These are phyloP conservation scores for Suillus decipiens DNA, from an alignment of 768 basidiomycete species.

Conservation along the genomic window DNA sequence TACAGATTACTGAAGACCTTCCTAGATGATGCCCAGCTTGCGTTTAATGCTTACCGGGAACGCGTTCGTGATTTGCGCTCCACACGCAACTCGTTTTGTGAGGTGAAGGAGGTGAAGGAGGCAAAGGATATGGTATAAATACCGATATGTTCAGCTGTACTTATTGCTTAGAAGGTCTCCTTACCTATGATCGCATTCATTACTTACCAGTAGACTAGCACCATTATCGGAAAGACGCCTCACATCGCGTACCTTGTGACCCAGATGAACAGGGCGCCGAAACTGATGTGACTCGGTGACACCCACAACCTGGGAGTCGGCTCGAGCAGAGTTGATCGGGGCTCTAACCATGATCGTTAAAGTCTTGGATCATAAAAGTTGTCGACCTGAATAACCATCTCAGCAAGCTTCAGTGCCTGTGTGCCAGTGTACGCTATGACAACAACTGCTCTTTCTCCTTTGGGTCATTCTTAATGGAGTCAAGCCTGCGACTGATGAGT, in stretches of 20 bases:
- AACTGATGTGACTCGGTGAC: too few relatives aligned
- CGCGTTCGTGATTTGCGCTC: background rate
- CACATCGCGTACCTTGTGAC: slow-evolving; percentile 57
- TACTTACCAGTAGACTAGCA: too few relatives aligned
- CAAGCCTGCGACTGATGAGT: slow-evolving; percentile 23
- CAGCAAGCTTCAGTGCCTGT: slow-evolving; percentile 25
- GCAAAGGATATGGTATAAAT: background rate
- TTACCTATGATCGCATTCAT: background rate
- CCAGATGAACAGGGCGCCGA: slow-evolving; percentile 8
- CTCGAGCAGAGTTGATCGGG: too few relatives aligned
- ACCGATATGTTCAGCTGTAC: background rate
- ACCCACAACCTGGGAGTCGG: too few relatives aligned
- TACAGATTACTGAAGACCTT: slow-evolving; percentile 10
- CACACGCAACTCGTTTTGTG: background rate
- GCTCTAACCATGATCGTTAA: too few relatives aligned
- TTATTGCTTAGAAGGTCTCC: background rate
- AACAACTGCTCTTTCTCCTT: slow-evolving; percentile 15
- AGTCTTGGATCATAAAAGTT: too few relatives aligned
- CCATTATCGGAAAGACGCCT: slow-evolving; percentile 44
- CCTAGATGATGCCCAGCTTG: slow-evolving; percentile 21
- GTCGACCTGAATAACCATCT: too few relatives aligned
- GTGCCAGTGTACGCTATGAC: slow-evolving; percentile 19
- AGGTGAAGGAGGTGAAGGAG: too few relatives aligned
- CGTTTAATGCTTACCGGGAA: slow-evolving; percentile 19
- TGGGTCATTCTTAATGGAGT: slow-evolving; percentile 23